These are phyloP conservation scores for Aureobasidium subglaciale DNA, from an alignment of 2,329 filamentous ascomycete genomes.

Conservation along the genomic window DNA sequence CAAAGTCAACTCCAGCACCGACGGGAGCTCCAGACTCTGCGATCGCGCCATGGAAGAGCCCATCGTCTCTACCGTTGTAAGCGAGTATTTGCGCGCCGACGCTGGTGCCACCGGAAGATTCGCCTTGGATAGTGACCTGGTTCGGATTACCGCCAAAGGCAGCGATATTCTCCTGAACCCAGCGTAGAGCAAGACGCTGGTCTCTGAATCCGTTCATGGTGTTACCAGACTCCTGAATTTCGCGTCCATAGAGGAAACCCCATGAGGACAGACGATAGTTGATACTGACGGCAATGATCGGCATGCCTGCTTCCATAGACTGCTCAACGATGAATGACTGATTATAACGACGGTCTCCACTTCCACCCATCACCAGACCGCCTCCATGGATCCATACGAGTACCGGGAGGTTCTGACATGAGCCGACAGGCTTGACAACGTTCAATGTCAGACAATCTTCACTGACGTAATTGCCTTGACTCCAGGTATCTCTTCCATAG, in stretches of 20 bases:
- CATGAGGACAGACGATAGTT: constrained; percentile 23
- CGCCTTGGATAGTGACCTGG: constrained; percentile 24
- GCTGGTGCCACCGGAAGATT: constrained; percentile 33
- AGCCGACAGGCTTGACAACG: constrained; percentile 19
- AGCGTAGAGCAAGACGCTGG: constrained; percentile 18
- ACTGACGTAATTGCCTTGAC: constrained; percentile 22
- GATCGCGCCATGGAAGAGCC: constrained; percentile 48
- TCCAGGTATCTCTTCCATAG: constrained; percentile 35
- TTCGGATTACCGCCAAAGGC: constrained; percentile 25
- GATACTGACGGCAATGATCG: constrained; percentile 28
- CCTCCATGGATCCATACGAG: constrained; percentile 24
- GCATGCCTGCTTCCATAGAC: constrained; percentile 22
- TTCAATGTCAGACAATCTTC: constrained; percentile 24
- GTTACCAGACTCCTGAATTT: constrained; percentile 21
- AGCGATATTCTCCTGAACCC: constrained; percentile 23
- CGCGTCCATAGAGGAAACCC: constrained; percentile 20
- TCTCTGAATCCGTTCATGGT: constrained; percentile 20
- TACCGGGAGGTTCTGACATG: constrained; percentile 18
- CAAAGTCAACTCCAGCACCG: constrained; percentile 17
- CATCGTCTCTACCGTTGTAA: constrained; percentile 48
- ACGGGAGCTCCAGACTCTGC: constrained; percentile 41
- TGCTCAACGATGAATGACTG: constrained; percentile 26
- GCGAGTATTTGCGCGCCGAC: constrained; percentile 47
- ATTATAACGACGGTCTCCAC: constrained; percentile 23
- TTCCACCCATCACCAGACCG: constrained; percentile 21